Evolutionary conservation across 495 filamentous ascomycete species (phyloP).

Genomic region (Ramalina peruviana): DNA sequence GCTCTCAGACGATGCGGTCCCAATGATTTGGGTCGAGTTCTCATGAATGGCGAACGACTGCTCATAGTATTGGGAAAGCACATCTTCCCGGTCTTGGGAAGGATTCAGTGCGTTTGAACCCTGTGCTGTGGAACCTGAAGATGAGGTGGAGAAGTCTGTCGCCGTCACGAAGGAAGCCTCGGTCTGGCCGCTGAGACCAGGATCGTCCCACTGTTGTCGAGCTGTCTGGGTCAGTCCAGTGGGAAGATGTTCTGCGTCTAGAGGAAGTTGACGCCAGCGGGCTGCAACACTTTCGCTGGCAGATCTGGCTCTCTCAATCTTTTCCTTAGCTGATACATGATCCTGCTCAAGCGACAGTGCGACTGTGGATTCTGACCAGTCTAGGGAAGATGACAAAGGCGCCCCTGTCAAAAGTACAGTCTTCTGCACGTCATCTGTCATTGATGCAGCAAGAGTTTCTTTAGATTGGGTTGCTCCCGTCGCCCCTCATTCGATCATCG

Average conservation of each 20-base stretch:
- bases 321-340: background rate
- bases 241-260: conserved; percentile 10
- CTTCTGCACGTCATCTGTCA: background rate
- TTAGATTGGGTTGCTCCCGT: no score
- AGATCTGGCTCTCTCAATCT: conserved; percentile 31
- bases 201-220: background rate
- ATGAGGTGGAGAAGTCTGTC: conserved; percentile 2
- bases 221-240: conserved; percentile 12
- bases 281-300: conserved; percentile 36
- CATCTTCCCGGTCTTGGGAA: conserved; percentile 20
- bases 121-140: background rate
- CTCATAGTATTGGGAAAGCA: conserved; percentile 52
- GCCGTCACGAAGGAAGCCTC: conserved; percentile 9
- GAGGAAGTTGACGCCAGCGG: conserved; percentile 12
- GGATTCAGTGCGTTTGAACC: background rate
- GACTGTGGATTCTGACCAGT: conserved; percentile 10
- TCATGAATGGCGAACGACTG: conserved; percentile 57
- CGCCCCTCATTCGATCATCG: no score
- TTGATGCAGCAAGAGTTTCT: no score
- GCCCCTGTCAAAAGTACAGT: conserved; percentile 14
- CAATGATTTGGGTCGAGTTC: conserved; percentile 35
- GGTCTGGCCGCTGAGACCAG: background rate
- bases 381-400: conserved; percentile 9
- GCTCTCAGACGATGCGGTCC: background rate
- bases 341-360: conserved; percentile 2